Evolutionary conservation across 352 stramenopile genomes (phyloP).

Genomic region (Hyaloperonospora arabidopsidis): DNA sequence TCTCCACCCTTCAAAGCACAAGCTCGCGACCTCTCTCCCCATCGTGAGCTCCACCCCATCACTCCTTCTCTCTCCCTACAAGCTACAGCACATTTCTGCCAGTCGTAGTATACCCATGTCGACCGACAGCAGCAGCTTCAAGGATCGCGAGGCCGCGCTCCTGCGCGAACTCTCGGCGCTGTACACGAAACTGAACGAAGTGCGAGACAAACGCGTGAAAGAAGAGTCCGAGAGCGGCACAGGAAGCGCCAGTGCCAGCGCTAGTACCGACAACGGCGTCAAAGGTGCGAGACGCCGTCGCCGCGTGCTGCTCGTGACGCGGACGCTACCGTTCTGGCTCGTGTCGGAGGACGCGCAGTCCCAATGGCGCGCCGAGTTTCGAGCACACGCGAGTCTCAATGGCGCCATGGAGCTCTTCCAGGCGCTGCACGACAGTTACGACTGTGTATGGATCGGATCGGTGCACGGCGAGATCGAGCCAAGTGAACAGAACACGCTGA

Average conservation of each 20-base stretch:
- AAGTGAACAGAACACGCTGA: slow-evolving; percentile 72
- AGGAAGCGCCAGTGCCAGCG: slow-evolving; percentile 15
- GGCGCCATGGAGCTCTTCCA: slow-evolving; percentile 73
- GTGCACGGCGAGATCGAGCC: slow-evolving; percentile 75
- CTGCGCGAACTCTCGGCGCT: slow-evolving; percentile 62
- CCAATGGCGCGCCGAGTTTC: slow-evolving; percentile 76
- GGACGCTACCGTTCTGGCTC: slow-evolving; percentile 67
- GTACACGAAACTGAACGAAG: slow-evolving; percentile 78
- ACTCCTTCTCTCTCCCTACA: neutral
- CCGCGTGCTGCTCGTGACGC: slow-evolving; percentile 69
- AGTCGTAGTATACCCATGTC: slow-evolving; percentile 7
- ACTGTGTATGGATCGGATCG: slow-evolving; percentile 80
- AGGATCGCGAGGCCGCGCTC: slow-evolving; percentile 63
- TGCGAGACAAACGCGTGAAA: slow-evolving; percentile 69
- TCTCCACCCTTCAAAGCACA: neutral
- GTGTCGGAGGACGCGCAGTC: slow-evolving; percentile 73
- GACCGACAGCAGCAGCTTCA: slow-evolving; percentile 30
- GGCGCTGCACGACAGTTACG: slow-evolving; percentile 67
- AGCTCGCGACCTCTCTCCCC: neutral
- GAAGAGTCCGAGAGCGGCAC: slow-evolving; percentile 47
- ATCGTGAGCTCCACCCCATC: neutral
- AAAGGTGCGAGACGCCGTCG: slow-evolving; percentile 35
- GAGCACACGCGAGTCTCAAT: slow-evolving; percentile 60
- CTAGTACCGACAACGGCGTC: slow-evolving; percentile 23
- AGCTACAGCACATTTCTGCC: too few relatives aligned